These are phyloP conservation scores for Neofusicoccum kwambonambiense DNA, from an alignment of 2,329 filamentous ascomycete genomes.

Conservation along the genomic window DNA sequence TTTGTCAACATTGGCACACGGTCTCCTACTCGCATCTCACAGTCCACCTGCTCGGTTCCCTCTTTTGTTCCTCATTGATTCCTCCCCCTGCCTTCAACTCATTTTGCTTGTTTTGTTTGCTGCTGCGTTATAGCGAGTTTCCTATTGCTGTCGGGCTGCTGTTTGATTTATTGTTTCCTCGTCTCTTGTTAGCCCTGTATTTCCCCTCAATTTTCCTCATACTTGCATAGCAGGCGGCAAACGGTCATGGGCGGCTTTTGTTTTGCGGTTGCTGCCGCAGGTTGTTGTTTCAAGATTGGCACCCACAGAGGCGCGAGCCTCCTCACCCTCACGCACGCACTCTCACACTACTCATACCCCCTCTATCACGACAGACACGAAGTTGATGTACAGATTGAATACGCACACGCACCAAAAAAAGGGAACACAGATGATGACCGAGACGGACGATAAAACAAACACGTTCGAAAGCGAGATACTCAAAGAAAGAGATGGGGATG, in stretches of 20 bases:
- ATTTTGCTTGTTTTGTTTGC: background rate
- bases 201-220: background rate
- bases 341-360: background rate
- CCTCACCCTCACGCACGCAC: background rate
- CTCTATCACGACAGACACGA: conserved; percentile 9
- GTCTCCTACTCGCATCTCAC: background rate
- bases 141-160: background rate
- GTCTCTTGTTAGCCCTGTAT: background rate
- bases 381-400: conserved; percentile 10
- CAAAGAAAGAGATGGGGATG: background rate
- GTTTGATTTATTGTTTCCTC: background rate
- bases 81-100: background rate
- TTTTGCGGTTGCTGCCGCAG: background rate
- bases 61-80: background rate
- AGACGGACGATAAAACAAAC: background rate
- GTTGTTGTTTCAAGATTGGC: conserved; percentile 5
- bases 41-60: background rate
- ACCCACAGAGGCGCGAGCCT: conserved; percentile 2
- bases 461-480: background rate
- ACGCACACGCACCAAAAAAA: background rate
- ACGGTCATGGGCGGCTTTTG: background rate
- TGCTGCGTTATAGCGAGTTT: conserved; percentile 10
- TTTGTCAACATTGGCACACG: background rate
- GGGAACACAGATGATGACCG: background rate
- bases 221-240: background rate